Base-by-base conservation (phyloP, 306 rosid genomes). In the Aeschynomene evenia region DNA sequence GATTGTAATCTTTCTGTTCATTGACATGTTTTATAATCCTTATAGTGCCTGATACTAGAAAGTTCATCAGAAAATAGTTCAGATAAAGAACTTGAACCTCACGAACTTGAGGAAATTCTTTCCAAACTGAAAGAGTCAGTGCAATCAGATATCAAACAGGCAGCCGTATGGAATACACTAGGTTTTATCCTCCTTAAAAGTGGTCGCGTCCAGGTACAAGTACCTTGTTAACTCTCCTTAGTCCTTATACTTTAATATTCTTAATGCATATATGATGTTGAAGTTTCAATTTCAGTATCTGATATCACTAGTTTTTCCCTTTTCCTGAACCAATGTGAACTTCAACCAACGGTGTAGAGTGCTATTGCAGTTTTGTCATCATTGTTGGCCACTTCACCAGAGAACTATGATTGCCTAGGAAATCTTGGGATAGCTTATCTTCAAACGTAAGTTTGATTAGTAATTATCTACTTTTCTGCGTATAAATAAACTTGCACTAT, bases 361-460 rank as follows among this genome's bases (percentile, higher is more conserved):
- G 96, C 96, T 56, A 84, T 88, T 77, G 69, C 88, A 45, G 89
- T 90, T 75, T 80, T 94, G 76, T 90, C 96, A 39, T 83, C 89
- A 42, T 70, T 94, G 91, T 80, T 94, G 88, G 86, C 81, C 58
- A 69, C 85, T 74, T 76, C 85, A 42, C 88, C 89, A 28, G 89
- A 87, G 79, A 87, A 88, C 82, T 85, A 80, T 76, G 98, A 94
- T 77, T 90, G 97, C 84, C 88, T 94, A 39, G 95, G 85, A 78
- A 90, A 90, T 79, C 97, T 94, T 54, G 98, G 98, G 77, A 88
- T 85, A 76, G 97, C 97, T 79, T 85, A 88, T 77, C 95, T 94
- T 76, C 95, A 82, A 80, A 87, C 83, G 98, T 94, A 68, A 76
- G 77, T 68, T 46, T 26, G 39, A 33, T 39, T 57, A 37, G 67